Evolutionary conservation across 2,329 filamentous ascomycete species (phyloP), one percentile per base, ranked within the genome.

Genomic region (Aphanoascus verrucosus): DNA sequence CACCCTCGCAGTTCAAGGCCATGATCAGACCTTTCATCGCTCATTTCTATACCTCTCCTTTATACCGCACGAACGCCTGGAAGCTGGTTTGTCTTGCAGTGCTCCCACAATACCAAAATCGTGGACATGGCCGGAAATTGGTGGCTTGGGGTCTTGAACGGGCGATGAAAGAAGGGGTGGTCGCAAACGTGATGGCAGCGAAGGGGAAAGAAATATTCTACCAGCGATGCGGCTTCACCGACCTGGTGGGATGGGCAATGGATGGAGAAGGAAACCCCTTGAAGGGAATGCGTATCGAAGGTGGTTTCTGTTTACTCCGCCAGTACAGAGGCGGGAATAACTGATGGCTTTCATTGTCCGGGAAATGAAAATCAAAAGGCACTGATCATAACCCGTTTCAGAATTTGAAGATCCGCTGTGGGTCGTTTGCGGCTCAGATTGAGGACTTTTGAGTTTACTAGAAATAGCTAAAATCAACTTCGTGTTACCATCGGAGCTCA

Each of bases 121-220:
- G 41, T 3, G 41, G 49, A 6, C 32, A 52, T 45, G 49, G 49
- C 3, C 49, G 49, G 6, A 17, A 52, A 31, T 17, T 52, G 32
- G 41, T 11, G 7, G 14, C 49, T 1, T 52, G 49, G 49, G 49
- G 49, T 2, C 2, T 52, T 14, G 40, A 43, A 7, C 20, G 28
- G 7, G 49, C 49, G 8, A 52, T n/a, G 19, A 17, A 52, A 45
- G 49, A 52, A 31, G 31, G 49, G 1, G 23, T 52, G 15, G 32
- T 52, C 15, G 49, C 49, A 3, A 28, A 31, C 11, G 49, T 52
- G 1, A 31, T 45, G 31, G 40, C 49, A 28, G 48, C 53, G 17
- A 52, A 52, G 17, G 53, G 49, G 6, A 55, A 55, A 15, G 53
- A 55, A 11, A 47, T 12, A 4, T 55, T 55, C 32, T 55, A 55